A percentile compares a stretch with the other conserved stretches of the same genome.
Conservation (phyloP, 2,329 filamentous ascomycete genomes). For the Fusarium zealandicum region DNA sequence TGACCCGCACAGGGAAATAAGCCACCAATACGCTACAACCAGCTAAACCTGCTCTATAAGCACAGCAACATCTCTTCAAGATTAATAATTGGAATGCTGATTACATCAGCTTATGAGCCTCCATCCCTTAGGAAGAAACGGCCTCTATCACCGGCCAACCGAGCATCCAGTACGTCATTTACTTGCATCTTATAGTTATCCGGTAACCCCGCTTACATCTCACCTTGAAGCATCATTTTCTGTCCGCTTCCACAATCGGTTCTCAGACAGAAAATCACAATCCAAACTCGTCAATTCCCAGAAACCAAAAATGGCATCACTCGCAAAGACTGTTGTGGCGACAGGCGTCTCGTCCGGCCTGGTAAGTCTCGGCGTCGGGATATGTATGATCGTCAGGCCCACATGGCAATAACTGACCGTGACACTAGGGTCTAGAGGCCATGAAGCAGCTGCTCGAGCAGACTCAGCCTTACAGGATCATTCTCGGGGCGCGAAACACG, state of each 20-base stretch:
- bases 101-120: constrained; percentile 1
- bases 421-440: constrained; percentile 58
- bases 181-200: constrained; percentile 18
- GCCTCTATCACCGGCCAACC: constrained; percentile 5
- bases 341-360: constrained; percentile 59
- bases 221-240: constrained; percentile 1
- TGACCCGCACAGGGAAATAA: too few species aligned
- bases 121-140: not conserved
- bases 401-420: not conserved
- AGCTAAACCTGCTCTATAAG: too few species aligned
- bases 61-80: too few species aligned
- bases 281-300: not conserved
- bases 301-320: constrained; percentile 45
- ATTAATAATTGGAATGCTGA: constrained; percentile 13
- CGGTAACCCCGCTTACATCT: constrained; percentile 32
- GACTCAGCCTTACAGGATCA: constrained; percentile 55
- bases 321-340: constrained; percentile 58
- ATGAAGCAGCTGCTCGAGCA: constrained; percentile 58
- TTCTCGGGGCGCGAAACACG: constrained; percentile 59
- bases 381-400: too few species aligned
- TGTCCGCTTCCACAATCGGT: not conserved
- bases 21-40: too few species aligned
- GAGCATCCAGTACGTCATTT: constrained; percentile 24
- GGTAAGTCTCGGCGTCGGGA: constrained; percentile 45
- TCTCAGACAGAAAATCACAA: not conserved